These are phyloP conservation scores for Fragilaria radians DNA, from an alignment of 108 stramenopile species.

Conservation along the genomic window DNA sequence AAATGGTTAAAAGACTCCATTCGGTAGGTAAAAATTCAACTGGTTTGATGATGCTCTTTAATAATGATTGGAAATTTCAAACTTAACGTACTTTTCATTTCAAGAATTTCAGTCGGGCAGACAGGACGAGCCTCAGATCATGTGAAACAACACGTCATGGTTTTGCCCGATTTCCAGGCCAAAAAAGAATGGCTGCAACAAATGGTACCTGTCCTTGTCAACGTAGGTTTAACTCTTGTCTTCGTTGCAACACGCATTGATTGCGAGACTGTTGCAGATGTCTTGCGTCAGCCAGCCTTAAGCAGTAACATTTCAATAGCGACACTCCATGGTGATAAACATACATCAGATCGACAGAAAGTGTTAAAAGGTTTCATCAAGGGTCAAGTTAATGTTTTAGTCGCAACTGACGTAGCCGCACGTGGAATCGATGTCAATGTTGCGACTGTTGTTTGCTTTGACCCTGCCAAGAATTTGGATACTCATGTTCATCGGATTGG, in stretches of 20 bases:
- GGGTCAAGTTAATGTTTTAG: conserved; percentile 62
- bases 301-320: conserved; percentile 32
- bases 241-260: conserved; percentile 73
- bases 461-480: conserved; percentile 89
- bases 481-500: conserved; percentile 96
- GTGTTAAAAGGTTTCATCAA: conserved; percentile 85
- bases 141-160: conserved; percentile 74
- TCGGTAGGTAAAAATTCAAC: background rate
- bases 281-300: conserved; percentile 12
- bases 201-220: conserved; percentile 49
- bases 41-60: background rate
- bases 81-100: background rate
- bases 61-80: too few species aligned
- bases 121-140: conserved; percentile 65
- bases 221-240: conserved; percentile 64
- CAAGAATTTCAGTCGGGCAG: conserved; percentile 49
- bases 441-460: conserved; percentile 86
- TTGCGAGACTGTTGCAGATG: conserved; percentile 50
- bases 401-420: conserved; percentile 98
- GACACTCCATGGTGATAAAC: conserved; percentile 96
- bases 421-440: conserved; percentile 97
- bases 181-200: conserved; percentile 64
- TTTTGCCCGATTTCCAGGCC: conserved; percentile 45
- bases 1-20: conserved; percentile 55
- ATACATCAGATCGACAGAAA: conserved; percentile 85